Percentiles rank a stretch among this genome's conserved stretches.
These are phyloP conservation scores for Mimosa bimucronata DNA, from an alignment of 306 rosid species.

Conservation along the genomic window DNA sequence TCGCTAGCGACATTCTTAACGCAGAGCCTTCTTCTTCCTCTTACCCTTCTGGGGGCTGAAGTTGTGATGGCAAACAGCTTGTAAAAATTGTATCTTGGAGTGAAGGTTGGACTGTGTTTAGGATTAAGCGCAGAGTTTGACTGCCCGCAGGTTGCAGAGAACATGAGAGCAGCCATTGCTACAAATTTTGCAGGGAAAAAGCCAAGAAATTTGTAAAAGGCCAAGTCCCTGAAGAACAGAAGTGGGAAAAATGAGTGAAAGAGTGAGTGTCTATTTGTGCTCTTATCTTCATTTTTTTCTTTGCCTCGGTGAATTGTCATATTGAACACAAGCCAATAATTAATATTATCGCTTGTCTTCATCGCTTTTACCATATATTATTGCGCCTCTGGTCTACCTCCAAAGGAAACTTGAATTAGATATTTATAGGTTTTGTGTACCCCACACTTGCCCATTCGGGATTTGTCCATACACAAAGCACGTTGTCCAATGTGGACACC, in stretches of 20 bases:
- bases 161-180: conserved; percentile 53
- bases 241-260: conserved; percentile 42
- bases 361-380: neutral
- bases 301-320: neutral
- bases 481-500: neutral
- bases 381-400: neutral
- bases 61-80: conserved; percentile 42
- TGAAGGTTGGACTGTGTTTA: conserved; percentile 42
- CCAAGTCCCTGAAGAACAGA: neutral
- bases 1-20: conserved; percentile 56
- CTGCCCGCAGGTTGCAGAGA: conserved; percentile 47
- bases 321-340: conserved; percentile 47
- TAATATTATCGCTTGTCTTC: conserved; percentile 28
- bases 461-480: neutral
- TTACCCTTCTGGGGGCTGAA: conserved; percentile 37
- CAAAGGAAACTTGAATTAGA: neutral
- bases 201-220: neutral
- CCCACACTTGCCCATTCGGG: neutral
- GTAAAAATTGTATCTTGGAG: conserved; percentile 38
- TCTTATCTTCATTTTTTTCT: conserved; percentile 33
- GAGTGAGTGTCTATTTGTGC: conserved; percentile 37
- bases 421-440: conserved; percentile 31
- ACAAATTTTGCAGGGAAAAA: conserved; percentile 1
- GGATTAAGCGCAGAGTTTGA: conserved; percentile 37
- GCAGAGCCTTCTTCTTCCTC: conserved; percentile 46